Evolutionary conservation across 202 grass and related monocot species (phyloP).

Genomic region (Schoenoplectus tabernaemontani): DNA sequence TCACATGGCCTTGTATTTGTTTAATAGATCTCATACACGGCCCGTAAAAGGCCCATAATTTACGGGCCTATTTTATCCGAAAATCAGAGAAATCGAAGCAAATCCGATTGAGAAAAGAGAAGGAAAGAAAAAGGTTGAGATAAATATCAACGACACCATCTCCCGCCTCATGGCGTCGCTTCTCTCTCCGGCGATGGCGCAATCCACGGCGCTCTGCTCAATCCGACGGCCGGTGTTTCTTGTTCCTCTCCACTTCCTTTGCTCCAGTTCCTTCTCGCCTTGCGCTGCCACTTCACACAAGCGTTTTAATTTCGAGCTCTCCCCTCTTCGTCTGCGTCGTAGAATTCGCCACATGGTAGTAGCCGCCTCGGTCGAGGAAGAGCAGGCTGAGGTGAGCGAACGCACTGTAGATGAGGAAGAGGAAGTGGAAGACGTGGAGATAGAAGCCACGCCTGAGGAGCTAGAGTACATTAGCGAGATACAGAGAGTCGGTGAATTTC

Average conservation of each 20-base stretch:
- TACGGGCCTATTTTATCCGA: background rate
- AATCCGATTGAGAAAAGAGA: background rate
- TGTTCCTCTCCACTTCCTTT: background rate
- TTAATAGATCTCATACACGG: background rate
- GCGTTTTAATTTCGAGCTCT: background rate
- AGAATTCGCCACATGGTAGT: background rate
- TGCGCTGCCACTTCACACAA: background rate
- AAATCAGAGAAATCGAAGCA: background rate
- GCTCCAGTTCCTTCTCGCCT: background rate
- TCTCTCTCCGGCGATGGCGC: constrained; percentile 17
- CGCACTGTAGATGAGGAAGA: constrained; percentile 3
- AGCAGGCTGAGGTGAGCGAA: constrained; percentile 29
- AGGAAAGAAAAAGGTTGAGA: background rate
- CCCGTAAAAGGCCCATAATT: background rate
- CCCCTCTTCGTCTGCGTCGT: background rate
- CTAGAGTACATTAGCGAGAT: constrained; percentile 47
- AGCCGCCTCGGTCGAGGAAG: constrained; percentile 34
- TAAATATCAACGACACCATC: background rate
- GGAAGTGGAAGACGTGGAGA: constrained; percentile 22
- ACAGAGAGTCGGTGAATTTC: constrained; percentile 42
- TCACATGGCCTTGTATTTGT: constrained; percentile 5
- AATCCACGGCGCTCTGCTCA: background rate
- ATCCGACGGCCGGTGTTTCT: background rate
- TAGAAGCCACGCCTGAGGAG: constrained; percentile 52
- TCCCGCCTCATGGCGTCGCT: constrained; percentile 9